Evolutionary conservation across 257 asterid genomes (phyloP).

Genomic region (Verbena officinalis): DNA sequence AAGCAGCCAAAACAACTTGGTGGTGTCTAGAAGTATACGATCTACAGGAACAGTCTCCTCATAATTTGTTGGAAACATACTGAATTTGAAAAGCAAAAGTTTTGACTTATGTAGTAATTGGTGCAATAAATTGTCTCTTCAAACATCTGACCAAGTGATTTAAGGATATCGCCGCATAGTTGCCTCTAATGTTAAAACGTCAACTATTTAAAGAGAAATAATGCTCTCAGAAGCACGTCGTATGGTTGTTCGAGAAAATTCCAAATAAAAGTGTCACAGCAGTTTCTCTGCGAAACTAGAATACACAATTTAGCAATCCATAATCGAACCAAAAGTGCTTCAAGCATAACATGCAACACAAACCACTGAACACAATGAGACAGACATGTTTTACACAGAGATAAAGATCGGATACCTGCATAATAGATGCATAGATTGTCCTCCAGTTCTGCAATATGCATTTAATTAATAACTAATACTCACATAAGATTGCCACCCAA

Average conservation of each 20-base stretch:
- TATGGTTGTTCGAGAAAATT: background rate
- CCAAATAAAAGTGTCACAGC: background rate
- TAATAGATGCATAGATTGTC: constrained; percentile 61
- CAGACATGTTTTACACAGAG: constrained; percentile 12
- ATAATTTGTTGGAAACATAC: background rate
- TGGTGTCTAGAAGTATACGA: constrained; percentile 8
- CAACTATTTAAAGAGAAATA: background rate
- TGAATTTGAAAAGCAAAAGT: background rate
- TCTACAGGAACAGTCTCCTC: background rate
- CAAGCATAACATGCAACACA: constrained; percentile 8
- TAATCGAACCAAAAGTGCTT: constrained; percentile 1
- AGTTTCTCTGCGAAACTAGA: constrained; percentile 1
- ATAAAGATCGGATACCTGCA: constrained; percentile 61
- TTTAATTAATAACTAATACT: constrained; percentile 29
- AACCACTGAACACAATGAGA: constrained; percentile 25
- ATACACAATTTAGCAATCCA: constrained; percentile 1
- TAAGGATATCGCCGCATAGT: constrained; percentile 7
- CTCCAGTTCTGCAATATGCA: constrained; percentile 57
- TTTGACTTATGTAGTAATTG: background rate
- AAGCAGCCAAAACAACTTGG: constrained; percentile 10
- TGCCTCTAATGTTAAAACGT: background rate
- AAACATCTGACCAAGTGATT: constrained; percentile 5
- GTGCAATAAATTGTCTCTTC: constrained; percentile 10
- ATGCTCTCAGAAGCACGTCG: background rate
- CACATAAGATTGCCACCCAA: constrained; percentile 12